Conservation (phyloP, 2,329 filamentous ascomycete genomes). For the Trichoderma sp. region DNA sequence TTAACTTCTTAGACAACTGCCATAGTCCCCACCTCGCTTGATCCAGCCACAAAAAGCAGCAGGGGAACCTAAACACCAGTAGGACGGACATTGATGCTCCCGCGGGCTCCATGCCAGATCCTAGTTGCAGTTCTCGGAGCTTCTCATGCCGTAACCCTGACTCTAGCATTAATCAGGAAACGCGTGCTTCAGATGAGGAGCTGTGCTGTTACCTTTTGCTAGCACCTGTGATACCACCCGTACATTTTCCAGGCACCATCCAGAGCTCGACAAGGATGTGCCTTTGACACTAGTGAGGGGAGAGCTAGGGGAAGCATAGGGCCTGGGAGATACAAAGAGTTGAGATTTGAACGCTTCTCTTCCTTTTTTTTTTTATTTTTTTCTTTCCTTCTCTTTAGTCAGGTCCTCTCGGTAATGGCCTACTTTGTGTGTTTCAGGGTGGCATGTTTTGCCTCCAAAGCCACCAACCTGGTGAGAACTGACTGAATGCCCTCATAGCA, state of each 20-base stretch:
- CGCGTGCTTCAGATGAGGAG: slow-evolving; percentile 13
- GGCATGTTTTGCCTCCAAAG: not conserved
- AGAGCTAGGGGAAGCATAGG: not conserved
- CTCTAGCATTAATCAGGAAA: slow-evolving; percentile 17
- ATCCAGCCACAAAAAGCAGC: slow-evolving; percentile 1
- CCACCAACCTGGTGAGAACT: not conserved
- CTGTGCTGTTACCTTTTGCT: slow-evolving; percentile 12
- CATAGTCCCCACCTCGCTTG: not conserved
- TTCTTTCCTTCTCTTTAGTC: not conserved
- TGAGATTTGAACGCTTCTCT: not conserved
- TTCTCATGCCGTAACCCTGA: slow-evolving; percentile 19
- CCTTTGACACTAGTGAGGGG: not conserved
- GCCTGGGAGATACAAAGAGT: not conserved
- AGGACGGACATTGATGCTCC: not conserved
- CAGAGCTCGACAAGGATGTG: not conserved
- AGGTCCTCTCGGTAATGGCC: not conserved
- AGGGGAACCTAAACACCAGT: not conserved
- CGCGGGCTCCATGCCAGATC: not conserved
- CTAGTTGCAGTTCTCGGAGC: not conserved
- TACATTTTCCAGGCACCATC: not conserved
- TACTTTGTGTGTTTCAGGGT: not conserved
- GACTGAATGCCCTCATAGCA: not conserved
- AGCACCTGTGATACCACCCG: not conserved
- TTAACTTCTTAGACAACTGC: not conserved
- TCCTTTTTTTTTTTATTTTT: not conserved